Evolutionary conservation across 345 rosid species (phyloP), one percentile per base, ranked within the genome.

Genomic region (Aethionema arabicum): DNA sequence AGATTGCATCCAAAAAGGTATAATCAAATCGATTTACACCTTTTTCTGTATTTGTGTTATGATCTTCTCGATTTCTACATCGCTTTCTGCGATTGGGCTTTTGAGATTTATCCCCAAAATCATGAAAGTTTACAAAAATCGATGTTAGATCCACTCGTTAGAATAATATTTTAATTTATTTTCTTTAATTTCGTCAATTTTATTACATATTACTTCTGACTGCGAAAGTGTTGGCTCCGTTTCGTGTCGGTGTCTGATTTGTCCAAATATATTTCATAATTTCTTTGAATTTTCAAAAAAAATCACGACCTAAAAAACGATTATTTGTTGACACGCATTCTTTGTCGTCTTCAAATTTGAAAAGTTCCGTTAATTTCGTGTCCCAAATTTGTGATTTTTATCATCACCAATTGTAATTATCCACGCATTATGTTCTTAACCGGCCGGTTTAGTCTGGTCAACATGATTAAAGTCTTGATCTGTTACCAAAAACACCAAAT

Each of bases 1-100:
- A 72, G 53, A 72, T 8, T 33, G 76, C 72, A 45, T 52, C 67
- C 11, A 66, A 60, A 59, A 72, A 72, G 76, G 72, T 72, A 66
- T 16, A 30, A 12, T 6, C 52, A 47, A 16, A 33, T 54, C 50
- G 29, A 42, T 37, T 27, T 4, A 29, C 0, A 9, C 31, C n/a
- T 21, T 21, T 52, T 39, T 8, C 8, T 37, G 3, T 21, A 14
- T 40, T 7, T 35, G 56, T 29, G 30, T 14, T 44, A 0, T 12
- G n/a, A 8, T 27, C 8, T 8, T 9, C 0, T 52, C 8, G 38
- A 57, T 63, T 56, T 40, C 62, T 65, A 65, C 76, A 45, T 65
- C 50, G 43, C 16, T 59, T 52, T 71, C 40, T 62, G 11, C 58
- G 1, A 32, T 49, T 47, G 8, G 62, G 53, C 30, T 66, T 47